Percentiles rank a stretch among this genome's conserved stretches.
These are phyloP conservation scores for Stephanodiscus minutulus DNA, from an alignment of 108 stramenopile genomes.

Conservation along the genomic window DNA sequence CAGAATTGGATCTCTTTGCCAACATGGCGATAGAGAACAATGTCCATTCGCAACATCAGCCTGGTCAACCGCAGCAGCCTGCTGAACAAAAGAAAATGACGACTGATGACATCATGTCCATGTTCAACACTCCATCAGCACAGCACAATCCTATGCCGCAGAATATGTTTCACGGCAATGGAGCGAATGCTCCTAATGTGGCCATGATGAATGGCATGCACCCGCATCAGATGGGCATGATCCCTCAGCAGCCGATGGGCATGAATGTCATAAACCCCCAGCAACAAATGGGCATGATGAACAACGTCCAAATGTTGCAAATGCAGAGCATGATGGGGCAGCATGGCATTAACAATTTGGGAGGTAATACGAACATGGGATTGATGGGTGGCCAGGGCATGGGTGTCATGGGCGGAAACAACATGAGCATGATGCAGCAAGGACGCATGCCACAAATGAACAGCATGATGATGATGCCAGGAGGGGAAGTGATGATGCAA, in stretches of 20 bases:
- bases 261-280: conserved; percentile 43
- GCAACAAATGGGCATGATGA: conserved; percentile 42
- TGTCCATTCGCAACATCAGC: conserved; percentile 13
- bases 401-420: conserved; percentile 29
- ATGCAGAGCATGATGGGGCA: conserved; percentile 22
- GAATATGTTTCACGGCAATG: conserved; percentile 30
- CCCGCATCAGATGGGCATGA: conserved; percentile 40
- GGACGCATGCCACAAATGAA: conserved; percentile 40
- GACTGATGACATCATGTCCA: conserved; percentile 67
- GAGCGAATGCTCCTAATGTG: conserved; percentile 17
- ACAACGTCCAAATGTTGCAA: conserved; percentile 25
- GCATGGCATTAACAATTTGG: conserved; percentile 17
- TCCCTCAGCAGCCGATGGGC: conserved; percentile 5
- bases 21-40: conserved; percentile 35
- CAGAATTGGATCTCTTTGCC: conserved; percentile 53
- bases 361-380: conserved; percentile 21
- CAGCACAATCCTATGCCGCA: conserved; percentile 41
- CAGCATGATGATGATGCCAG: conserved; percentile 26
- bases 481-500: conserved; percentile 25
- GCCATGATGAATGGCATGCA: conserved; percentile 31
- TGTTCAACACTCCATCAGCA: conserved; percentile 55
- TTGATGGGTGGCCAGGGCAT: conserved; percentile 27
- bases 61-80: conserved; percentile 14
- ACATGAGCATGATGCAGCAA: conserved; percentile 41
- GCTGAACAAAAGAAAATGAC: conserved; percentile 43